phyloP scores from a whole-genome alignment of 2,329 filamentous ascomycete genomes.

The Exophiala calicioides region DNA sequence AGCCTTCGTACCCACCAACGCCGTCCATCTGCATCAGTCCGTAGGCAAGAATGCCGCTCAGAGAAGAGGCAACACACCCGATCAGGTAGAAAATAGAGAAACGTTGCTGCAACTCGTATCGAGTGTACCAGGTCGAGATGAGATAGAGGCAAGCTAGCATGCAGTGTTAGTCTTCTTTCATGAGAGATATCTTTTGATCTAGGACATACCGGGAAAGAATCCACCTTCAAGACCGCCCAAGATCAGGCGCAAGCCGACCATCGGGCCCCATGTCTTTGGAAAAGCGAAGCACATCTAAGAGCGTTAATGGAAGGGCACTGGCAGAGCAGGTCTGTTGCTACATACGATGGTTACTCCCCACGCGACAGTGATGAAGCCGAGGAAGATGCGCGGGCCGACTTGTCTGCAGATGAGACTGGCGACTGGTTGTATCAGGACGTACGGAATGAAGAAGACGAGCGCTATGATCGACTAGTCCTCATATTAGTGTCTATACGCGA shows the following conservation, averaged over 20 bases:
- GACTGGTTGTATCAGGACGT: constrained; percentile 69
- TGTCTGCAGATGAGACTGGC: constrained; percentile 68
- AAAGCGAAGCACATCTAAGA: constrained; percentile 33
- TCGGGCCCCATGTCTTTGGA: constrained; percentile 31
- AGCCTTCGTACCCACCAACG: constrained; percentile 11
- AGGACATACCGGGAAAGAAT: constrained; percentile 60
- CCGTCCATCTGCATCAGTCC: constrained; percentile 41
- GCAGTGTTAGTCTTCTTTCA: background rate
- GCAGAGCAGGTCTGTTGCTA: too few species aligned
- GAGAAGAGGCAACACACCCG: constrained; percentile 49
- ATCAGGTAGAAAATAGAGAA: constrained; percentile 53
- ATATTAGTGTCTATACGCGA: too few species aligned
- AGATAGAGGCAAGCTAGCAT: constrained; percentile 61
- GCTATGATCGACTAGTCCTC: constrained; percentile 2
- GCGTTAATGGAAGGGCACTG: background rate
- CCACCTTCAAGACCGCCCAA: constrained; percentile 65
- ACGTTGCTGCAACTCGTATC: constrained; percentile 40
- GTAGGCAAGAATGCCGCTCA: constrained; percentile 49
- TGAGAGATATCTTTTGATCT: background rate
- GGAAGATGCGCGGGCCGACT: constrained; percentile 51
- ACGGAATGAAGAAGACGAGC: constrained; percentile 72
- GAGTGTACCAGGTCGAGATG: constrained; percentile 41
- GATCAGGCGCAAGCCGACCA: constrained; percentile 40
- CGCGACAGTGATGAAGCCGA: constrained; percentile 35
- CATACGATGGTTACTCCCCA: constrained; percentile 47